Evolutionary conservation across 805 yeast genomes (phyloP).

Genomic region (Candida rishiriensis): DNA sequence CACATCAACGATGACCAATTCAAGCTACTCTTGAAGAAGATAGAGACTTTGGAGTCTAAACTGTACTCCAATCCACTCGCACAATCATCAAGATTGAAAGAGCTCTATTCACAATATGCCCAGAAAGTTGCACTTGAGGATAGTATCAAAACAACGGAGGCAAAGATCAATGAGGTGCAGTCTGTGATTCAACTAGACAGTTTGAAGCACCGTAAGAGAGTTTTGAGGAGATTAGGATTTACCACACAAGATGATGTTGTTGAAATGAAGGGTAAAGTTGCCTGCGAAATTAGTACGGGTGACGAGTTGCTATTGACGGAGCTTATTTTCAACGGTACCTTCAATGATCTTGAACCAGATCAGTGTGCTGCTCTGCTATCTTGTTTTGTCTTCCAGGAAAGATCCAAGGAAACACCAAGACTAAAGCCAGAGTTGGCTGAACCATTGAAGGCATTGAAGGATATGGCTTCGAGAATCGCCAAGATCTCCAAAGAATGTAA

Average conservation of each 20-base stretch:
- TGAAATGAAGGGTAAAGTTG: slow-evolving; percentile 91
- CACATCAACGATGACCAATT: slow-evolving; percentile 73
- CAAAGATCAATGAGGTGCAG: slow-evolving; percentile 74
- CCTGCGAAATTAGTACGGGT: slow-evolving; percentile 89
- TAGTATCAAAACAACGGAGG: slow-evolving; percentile 54
- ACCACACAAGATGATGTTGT: slow-evolving; percentile 84
- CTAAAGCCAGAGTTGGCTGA: slow-evolving; percentile 88
- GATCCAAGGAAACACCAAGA: slow-evolving; percentile 83
- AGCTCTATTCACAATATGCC: slow-evolving; percentile 60
- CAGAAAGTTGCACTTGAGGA: slow-evolving; percentile 57
- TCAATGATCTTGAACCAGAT: slow-evolving; percentile 80
- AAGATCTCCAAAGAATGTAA: slow-evolving; percentile 86
- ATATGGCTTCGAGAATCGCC: slow-evolving; percentile 88
- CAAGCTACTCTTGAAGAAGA: slow-evolving; percentile 62
- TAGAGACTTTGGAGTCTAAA: slow-evolving; percentile 77
- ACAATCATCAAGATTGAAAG: slow-evolving; percentile 55
- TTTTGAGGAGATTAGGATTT: slow-evolving; percentile 86
- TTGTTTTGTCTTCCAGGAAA: slow-evolving; percentile 95
- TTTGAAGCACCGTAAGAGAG: slow-evolving; percentile 87
- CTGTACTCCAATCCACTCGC: slow-evolving; percentile 64
- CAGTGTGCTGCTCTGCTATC: slow-evolving; percentile 90
- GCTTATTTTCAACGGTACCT: slow-evolving; percentile 90
- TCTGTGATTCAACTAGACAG: slow-evolving; percentile 94
- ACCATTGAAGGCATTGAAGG: slow-evolving; percentile 82
- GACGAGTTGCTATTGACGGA: slow-evolving; percentile 85